Evolutionary conservation across 2,329 filamentous ascomycete species (phyloP), one percentile per base, ranked within the genome.

Genomic region (Fusarium secorum): DNA sequence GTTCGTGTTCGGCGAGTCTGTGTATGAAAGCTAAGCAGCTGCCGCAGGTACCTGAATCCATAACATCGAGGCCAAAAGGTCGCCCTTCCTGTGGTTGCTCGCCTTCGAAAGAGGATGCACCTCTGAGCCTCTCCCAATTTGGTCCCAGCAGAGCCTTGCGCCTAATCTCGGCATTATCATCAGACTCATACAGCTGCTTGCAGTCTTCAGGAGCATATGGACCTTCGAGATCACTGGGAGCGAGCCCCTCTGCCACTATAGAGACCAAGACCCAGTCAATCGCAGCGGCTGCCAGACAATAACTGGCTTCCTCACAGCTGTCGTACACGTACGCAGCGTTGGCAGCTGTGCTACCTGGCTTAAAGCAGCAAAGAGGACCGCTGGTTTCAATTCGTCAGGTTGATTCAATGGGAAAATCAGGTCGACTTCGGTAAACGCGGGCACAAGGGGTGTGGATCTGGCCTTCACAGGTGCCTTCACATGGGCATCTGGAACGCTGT

Each of bases 241-340:
- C 15, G 45, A 48, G 45, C 28, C 28, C 45, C 18, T 48, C 28
- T 6, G 45, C 45, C 28, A 48, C 45, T 48, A 30, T 48, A n/a
- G 28, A 48, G 28, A 48, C 45, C 28, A 6, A 32, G 14, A 14
- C n/a, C 45, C 45, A 48, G 28, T 22, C 45, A 22, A 48, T 30
- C 28, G 28, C 26, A 17, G 26, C 10, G 28, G 14, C 11, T 48
- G 28, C 28, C 45, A 32, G 5, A 15, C 20, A 22, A 48, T 48
- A 48, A 32, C 26, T 32, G 45, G 45, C 45, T 32, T 32, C 14
- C 20, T 32, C n/a, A 48, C 20, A 3, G 45, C 30, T 33, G 30
- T 24, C 33, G 30, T 22, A 49, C 15, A 49, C 30, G n/a, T n/a
- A n/a, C n/a, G n/a, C n/a, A 49, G 5, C 11, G n/a, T 32, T 24